Conservation (phyloP, 2,329 filamentous ascomycete genomes). For the Trichoderma koningiopsis region DNA sequence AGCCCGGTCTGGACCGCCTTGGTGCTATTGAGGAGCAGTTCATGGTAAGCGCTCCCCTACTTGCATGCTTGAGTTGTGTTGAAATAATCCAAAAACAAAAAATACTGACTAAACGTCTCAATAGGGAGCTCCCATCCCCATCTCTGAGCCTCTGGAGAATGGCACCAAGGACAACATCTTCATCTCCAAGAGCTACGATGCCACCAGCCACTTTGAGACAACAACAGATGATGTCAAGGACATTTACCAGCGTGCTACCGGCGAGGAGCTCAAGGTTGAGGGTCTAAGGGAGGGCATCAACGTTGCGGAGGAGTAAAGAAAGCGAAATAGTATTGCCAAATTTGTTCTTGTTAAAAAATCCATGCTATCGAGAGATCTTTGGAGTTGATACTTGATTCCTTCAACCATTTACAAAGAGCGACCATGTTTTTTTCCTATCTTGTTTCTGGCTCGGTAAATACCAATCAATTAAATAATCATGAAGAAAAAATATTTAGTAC, state of each 20-base stretch:
- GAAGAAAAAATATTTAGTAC: slow-evolving; percentile 18
- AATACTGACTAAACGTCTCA: slow-evolving; percentile 14
- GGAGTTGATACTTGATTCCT: slow-evolving; percentile 20
- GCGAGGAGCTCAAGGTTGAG: slow-evolving; percentile 85
- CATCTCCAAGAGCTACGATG: slow-evolving; percentile 98
- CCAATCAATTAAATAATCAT: slow-evolving; percentile 23
- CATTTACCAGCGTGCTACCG: slow-evolving; percentile 81
- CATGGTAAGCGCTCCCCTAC: slow-evolving; percentile 60
- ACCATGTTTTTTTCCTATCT: slow-evolving; percentile 13
- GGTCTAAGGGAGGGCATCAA: slow-evolving; percentile 78
- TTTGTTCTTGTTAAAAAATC: slow-evolving; percentile 18
- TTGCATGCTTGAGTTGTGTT: background rate
- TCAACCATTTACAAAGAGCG: slow-evolving; percentile 15
- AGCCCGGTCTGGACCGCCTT: slow-evolving; percentile 87
- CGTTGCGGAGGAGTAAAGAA: slow-evolving; percentile 66
- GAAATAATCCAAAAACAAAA: background rate
- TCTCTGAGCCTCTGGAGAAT: slow-evolving; percentile 86
- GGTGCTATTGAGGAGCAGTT: slow-evolving; percentile 96
- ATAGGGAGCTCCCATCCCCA: slow-evolving; percentile 78
- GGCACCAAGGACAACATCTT: slow-evolving; percentile 89
- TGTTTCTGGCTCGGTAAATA: slow-evolving; percentile 20
- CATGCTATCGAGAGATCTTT: slow-evolving; percentile 18
- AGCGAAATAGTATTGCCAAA: slow-evolving; percentile 20
- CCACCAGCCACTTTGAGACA: slow-evolving; percentile 97
- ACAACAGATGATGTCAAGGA: slow-evolving; percentile 88